phyloP scores from a whole-genome alignment of 2,329 filamentous ascomycete genomes.

The Alternaria ethzedia region DNA sequence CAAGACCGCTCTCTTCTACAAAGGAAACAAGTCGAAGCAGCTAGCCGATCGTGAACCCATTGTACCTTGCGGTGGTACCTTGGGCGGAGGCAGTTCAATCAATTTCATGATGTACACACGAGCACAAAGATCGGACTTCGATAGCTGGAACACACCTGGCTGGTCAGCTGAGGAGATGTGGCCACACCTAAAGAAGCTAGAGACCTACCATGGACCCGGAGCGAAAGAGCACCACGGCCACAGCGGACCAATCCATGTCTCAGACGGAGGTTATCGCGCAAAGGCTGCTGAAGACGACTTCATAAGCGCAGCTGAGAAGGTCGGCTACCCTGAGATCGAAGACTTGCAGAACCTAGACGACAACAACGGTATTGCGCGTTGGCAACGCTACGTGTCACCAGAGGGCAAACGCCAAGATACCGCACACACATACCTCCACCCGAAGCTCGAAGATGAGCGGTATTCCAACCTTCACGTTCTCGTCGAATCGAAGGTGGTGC shows the following conservation, averaged over 20 bases:
- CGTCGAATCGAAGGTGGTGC: conserved; percentile 62
- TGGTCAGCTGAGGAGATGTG: conserved; percentile 61
- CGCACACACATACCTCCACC: conserved; percentile 63
- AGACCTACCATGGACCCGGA: conserved; percentile 62
- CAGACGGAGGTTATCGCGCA: conserved; percentile 56
- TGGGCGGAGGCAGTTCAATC: conserved; percentile 64
- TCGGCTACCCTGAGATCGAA: conserved; percentile 60
- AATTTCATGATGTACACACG: conserved; percentile 55
- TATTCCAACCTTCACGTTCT: conserved; percentile 67
- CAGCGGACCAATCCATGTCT: conserved; percentile 63
- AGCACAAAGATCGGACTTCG: conserved; percentile 56
- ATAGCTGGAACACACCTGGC: conserved; percentile 60
- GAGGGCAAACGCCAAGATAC: conserved; percentile 65
- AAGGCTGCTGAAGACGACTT: conserved; percentile 56
- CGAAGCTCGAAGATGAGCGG: conserved; percentile 56
- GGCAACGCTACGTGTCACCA: conserved; percentile 57
- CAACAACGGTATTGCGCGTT: conserved; percentile 52
- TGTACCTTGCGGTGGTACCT: conserved; percentile 55
- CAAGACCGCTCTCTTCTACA: conserved; percentile 61
- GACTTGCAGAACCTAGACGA: conserved; percentile 61
- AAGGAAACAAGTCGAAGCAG: conserved; percentile 54
- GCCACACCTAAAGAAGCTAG: conserved; percentile 63
- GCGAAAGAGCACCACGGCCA: conserved; percentile 58
- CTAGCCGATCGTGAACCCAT: conserved; percentile 56
- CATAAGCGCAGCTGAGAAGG: conserved; percentile 54